Evolutionary conservation across 2,329 filamentous ascomycete species (phyloP).

Genomic region (Xylariaceae sp.): DNA sequence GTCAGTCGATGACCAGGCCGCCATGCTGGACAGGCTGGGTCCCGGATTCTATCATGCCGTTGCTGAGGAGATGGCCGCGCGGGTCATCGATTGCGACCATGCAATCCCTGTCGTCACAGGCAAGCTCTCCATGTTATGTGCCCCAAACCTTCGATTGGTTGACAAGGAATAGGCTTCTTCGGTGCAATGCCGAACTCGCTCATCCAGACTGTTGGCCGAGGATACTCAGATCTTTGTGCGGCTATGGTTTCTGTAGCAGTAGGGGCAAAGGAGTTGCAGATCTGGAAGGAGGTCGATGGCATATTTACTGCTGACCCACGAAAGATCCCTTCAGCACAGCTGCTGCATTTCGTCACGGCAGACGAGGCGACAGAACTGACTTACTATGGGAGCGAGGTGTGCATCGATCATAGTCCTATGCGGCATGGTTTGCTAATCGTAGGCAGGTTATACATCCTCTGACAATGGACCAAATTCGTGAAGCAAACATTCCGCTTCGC

Average conservation of each 20-base stretch:
- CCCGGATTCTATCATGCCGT: slow-evolving; percentile 29
- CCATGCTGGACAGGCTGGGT: slow-evolving; percentile 25
- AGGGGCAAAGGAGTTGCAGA: slow-evolving; percentile 60
- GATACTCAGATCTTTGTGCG: slow-evolving; percentile 68
- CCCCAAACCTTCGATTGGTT: background rate
- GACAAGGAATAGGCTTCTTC: slow-evolving; percentile 57
- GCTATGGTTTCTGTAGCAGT: slow-evolving; percentile 64
- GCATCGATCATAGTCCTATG: background rate
- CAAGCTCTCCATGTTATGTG: slow-evolving; percentile 2
- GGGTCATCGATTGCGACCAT: slow-evolving; percentile 25
- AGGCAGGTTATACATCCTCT: slow-evolving; percentile 70
- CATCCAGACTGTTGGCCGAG: slow-evolving; percentile 61
- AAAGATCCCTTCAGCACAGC: slow-evolving; percentile 73
- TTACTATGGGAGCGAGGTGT: slow-evolving; percentile 57
- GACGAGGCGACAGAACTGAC: slow-evolving; percentile 74
- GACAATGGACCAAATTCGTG: slow-evolving; percentile 72
- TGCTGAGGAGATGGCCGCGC: slow-evolving; percentile 26
- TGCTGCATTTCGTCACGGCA: slow-evolving; percentile 67
- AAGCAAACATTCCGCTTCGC: slow-evolving; percentile 57
- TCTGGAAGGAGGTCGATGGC: slow-evolving; percentile 72
- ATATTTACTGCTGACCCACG: slow-evolving; percentile 71
- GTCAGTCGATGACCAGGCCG: slow-evolving; percentile 26
- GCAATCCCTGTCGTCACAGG: slow-evolving; percentile 31
- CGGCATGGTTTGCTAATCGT: slow-evolving; percentile 13
- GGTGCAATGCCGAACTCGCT: slow-evolving; percentile 63